A percentile compares a stretch with the other conserved stretches of the same genome.
phyloP scores from a whole-genome alignment of 2,329 filamentous ascomycete species.

The Fusarium globosum region DNA sequence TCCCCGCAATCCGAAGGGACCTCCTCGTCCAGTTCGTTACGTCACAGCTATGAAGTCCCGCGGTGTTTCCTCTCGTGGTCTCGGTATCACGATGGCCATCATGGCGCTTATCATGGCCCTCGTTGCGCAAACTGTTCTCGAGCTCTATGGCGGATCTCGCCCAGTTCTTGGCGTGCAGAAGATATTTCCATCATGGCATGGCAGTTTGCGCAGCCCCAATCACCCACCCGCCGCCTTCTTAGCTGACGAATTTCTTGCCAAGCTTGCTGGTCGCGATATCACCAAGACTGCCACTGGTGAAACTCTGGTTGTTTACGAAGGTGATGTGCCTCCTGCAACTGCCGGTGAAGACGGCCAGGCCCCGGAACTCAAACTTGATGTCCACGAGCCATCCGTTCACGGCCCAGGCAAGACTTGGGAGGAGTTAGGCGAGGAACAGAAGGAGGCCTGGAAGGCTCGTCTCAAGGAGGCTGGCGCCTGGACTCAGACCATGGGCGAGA shows the following conservation, averaged over 20 bases:
- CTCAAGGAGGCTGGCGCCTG: constrained; percentile 79
- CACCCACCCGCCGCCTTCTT: constrained; percentile 44
- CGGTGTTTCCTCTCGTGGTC: constrained; percentile 60
- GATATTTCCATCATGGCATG: constrained; percentile 63
- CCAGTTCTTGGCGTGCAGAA: constrained; percentile 67
- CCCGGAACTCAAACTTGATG: constrained; percentile 53
- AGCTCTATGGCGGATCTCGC: constrained; percentile 67
- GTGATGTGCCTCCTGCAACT: constrained; percentile 24
- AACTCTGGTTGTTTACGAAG: constrained; percentile 54
- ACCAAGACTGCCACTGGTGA: constrained; percentile 48
- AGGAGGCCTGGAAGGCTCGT: constrained; percentile 74
- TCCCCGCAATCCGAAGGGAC: constrained; percentile 50
- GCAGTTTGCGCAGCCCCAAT: constrained; percentile 45
- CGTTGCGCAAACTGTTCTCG: constrained; percentile 71
- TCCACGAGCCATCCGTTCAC: constrained; percentile 60
- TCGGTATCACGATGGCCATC: constrained; percentile 65
- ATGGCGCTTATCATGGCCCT: constrained; percentile 71
- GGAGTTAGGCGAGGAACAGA: constrained; percentile 72
- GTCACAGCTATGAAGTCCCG: constrained; percentile 72
- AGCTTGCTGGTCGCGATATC: constrained; percentile 51
- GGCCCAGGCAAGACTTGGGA: constrained; percentile 75
- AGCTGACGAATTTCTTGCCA: constrained; percentile 50
- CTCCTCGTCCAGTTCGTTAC: constrained; percentile 71
- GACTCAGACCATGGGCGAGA: constrained; percentile 82
- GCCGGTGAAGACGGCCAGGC: constrained; percentile 32